Conservation (phyloP, 768 basidiomycete species). For the Trametes coccinea region DNA sequence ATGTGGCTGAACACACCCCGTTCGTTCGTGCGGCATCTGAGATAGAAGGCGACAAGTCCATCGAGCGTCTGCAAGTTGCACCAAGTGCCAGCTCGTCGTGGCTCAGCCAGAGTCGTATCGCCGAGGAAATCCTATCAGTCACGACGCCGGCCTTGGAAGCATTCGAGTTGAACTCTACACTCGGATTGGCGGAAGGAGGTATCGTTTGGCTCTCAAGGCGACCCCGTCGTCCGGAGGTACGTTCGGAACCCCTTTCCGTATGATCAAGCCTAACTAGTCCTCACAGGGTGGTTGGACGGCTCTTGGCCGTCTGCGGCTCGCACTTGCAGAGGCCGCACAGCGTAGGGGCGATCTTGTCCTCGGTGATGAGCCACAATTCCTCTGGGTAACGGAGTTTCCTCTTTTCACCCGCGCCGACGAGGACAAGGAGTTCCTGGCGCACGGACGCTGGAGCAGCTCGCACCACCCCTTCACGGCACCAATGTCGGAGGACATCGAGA, state of each 20-base stretch:
- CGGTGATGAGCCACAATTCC: constrained; percentile 69
- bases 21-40: constrained; percentile 1
- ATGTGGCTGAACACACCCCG: neutral
- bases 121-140: neutral
- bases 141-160: neutral
- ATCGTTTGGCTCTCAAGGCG: constrained; percentile 57
- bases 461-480: constrained; percentile 98
- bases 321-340: constrained; percentile 67
- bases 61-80: constrained; percentile 11
- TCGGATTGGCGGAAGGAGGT: constrained; percentile 41
- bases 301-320: constrained; percentile 69
- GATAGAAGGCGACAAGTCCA: neutral
- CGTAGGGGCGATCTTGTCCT: constrained; percentile 57
- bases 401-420: constrained; percentile 84
- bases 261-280: too few species aligned
- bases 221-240: constrained; percentile 51
- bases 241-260: neutral
- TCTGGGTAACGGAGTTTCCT: constrained; percentile 97
- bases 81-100: neutral
- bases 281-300: constrained; percentile 82
- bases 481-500: constrained; percentile 84
- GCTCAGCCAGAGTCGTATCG: constrained; percentile 2
- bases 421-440: constrained; percentile 84
- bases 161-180: constrained; percentile 25
- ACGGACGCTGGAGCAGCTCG: constrained; percentile 87